Base-by-base conservation (phyloP, 495 filamentous ascomycete genomes). In the Penicillium paradoxum region DNA sequence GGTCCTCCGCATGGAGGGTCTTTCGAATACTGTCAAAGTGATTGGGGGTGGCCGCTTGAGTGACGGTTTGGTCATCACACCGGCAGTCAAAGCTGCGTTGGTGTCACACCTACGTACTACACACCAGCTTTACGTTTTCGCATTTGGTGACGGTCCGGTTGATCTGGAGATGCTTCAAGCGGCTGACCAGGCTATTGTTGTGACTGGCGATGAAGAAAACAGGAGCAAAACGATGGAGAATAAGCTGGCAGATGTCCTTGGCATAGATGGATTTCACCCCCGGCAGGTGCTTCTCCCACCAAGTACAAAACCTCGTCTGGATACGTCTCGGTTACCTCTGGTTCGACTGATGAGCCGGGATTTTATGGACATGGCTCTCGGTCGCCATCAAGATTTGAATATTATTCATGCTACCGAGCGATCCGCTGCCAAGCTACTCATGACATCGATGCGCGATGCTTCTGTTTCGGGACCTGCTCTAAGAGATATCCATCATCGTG, bases 131-230 rank as follows among this genome's bases (percentile, higher is more conserved):
- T 66, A 75, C 40, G 76, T 84, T 19, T 81, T 74, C 64, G 84
- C 82, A 0, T 83, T 87, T 58, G 83, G 85, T 48, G 83, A 86
- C 56, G 82, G 83, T 59, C 72, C 73, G 1, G 50, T 85, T 27
- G 84, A 87, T 60, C 24, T 87, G 21, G 62, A 66, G 14, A 87
- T 88, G 84, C 45, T 86, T 19, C 47, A 24, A 4, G 57, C 67
- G 40, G 82, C 83, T 25, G 59, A 87, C 59, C 51, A 77, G 52
- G 80, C 83, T 22, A 58, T 85, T 29, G 69, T 87, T 14, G 76
- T 87, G 1, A 80, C 83, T 19, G 81, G 83, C 19, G 62, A 78
- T 6, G 63, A 77, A 58, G 15, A 60, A 0, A 55, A 46, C 2
- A 73, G 82, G 49, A 87, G 83, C 65, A 76, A 70, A 50, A 72